phyloP scores from a whole-genome alignment of 352 stramenopile species.

The Blastocystis sp. region DNA sequence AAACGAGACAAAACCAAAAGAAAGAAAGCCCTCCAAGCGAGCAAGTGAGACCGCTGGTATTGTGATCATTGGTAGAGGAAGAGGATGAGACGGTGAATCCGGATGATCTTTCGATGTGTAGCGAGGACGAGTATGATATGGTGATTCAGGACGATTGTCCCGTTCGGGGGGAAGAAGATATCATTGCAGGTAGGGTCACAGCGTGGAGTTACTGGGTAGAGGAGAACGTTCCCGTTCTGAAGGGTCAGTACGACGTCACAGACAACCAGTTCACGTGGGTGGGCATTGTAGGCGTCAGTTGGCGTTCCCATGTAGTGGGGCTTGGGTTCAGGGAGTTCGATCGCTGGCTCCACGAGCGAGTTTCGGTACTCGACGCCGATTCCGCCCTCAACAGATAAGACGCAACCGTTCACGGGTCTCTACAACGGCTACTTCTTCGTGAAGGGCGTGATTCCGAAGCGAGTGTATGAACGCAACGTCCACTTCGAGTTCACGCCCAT shows the following conservation, averaged over 20 bases:
- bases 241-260: conserved; percentile 22
- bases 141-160: background rate
- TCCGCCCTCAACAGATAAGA: background rate
- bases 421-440: conserved; percentile 40
- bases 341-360: conserved; percentile 38
- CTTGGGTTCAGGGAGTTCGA: conserved; percentile 3
- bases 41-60: background rate
- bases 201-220: background rate
- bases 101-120: conserved; percentile 10
- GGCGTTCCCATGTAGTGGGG: conserved; percentile 13
- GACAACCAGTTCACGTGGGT: background rate
- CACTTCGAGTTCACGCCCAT: background rate
- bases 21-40: background rate
- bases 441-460: background rate
- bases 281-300: background rate
- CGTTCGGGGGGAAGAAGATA: background rate
- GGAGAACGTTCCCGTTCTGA: background rate
- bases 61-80: background rate
- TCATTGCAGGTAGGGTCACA: background rate
- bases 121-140: background rate
- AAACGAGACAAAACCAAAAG: background rate
- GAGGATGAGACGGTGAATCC: background rate
- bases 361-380: background rate
- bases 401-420: background rate
- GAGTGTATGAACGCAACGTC: conserved; percentile 24